Evolutionary conservation across 441 rosid species (phyloP).

Genomic region (Lagerstroemia fauriei): DNA sequence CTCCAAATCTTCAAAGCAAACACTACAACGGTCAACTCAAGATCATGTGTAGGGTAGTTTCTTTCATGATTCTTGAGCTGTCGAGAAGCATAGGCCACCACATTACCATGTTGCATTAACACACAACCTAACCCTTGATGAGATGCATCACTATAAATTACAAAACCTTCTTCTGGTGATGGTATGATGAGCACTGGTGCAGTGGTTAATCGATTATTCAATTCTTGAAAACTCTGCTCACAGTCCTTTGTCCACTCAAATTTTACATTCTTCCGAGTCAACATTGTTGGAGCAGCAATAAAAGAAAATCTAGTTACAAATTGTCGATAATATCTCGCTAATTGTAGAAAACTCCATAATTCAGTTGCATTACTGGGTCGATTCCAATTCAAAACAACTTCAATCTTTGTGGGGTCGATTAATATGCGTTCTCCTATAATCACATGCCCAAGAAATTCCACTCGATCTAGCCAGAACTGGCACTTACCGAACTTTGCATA

Average conservation of each 20-base stretch:
- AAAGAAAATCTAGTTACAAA: neutral
- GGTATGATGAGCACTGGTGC: neutral
- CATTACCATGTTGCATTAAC: too few species aligned
- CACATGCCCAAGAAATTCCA: neutral
- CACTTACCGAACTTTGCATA: neutral
- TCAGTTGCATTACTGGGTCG: neutral
- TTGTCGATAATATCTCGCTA: neutral
- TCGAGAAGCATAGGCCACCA: too few species aligned
- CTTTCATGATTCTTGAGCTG: too few species aligned
- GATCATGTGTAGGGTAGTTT: too few species aligned
- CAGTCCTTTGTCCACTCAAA: neutral
- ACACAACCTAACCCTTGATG: too few species aligned
- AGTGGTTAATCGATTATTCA: neutral
- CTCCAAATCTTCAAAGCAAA: too few species aligned
- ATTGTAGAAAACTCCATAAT: neutral
- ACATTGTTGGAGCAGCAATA: neutral
- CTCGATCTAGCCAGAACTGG: neutral
- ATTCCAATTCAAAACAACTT: neutral
- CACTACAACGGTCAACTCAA: too few species aligned
- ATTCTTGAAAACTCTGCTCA: neutral
- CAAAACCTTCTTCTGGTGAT: neutral
- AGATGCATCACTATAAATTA: too few species aligned
- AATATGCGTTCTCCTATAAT: neutral
- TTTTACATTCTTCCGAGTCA: neutral
- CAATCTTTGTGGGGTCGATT: neutral